These are phyloP conservation scores for Claviceps humidiphila DNA, from an alignment of 2,329 filamentous ascomycete species.

Conservation along the genomic window DNA sequence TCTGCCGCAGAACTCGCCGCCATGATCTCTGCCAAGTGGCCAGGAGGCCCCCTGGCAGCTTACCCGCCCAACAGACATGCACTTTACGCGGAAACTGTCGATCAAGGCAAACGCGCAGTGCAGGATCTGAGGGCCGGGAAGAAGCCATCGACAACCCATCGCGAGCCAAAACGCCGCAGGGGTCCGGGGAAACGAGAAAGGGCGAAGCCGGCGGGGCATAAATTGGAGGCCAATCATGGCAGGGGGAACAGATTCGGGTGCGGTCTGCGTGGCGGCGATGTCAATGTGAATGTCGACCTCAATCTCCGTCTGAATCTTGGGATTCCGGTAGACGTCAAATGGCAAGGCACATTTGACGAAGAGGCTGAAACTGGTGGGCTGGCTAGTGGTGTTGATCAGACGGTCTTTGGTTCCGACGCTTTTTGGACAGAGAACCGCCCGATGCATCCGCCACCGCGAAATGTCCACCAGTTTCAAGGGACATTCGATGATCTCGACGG, in stretches of 20 bases:
- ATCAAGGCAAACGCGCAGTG: background rate
- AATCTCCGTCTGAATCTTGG: background rate
- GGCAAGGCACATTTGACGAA: background rate
- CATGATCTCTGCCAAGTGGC: background rate
- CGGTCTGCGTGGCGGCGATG: background rate
- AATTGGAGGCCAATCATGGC: too few species aligned
- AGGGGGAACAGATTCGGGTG: too few species aligned
- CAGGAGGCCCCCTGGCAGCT: too few species aligned
- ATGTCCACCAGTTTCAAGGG: background rate
- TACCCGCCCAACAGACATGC: conserved; percentile 2
- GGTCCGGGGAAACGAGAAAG: background rate
- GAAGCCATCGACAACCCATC: background rate
- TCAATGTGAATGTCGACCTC: background rate
- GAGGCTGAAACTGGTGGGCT: background rate
- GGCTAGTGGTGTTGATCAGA: too few species aligned
- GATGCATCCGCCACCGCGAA: background rate
- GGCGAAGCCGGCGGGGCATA: background rate
- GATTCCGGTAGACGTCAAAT: background rate
- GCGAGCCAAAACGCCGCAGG: background rate
- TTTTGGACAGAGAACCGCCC: background rate
- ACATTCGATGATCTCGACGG: too few species aligned
- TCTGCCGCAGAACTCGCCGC: background rate
- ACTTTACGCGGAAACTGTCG: background rate
- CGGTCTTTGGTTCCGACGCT: background rate
- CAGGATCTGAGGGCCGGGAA: background rate